Evolutionary conservation across 2,329 filamentous ascomycete genomes (phyloP), one percentile per base, ranked within the genome.

Genomic region (Fusarium devonianum): DNA sequence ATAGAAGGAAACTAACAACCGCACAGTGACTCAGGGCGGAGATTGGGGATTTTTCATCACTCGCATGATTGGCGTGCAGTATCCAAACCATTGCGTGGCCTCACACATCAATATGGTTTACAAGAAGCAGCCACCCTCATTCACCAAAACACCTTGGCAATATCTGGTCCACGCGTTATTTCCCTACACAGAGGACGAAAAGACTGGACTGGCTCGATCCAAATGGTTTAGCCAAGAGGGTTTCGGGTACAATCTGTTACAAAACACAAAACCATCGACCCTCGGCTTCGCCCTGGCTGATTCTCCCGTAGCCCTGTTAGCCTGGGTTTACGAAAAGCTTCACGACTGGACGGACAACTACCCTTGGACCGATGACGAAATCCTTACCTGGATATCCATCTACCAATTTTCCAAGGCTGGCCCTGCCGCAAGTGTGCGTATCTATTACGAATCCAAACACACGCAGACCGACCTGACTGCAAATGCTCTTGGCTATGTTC

Each of bases 291-390:
- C 77, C 0, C 75, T 92, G 3, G 77, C 82, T 1, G 88, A 92
- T 66, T 86, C 81, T 6, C 90, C 89, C 0, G 81, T 89, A 0
- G 87, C 81, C 0, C 72, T 91, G 3, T 75, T 93, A 1, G 83
- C 87, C 0, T 94, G 90, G 90, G 85, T 93, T 23, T 89, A 89
- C 58, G 90, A 93, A 71, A 93, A 93, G 67, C 72, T 93, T 26
- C 83, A 87, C 58, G 85, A 89, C 60, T 93, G 89, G 89, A 85
- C 85, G 0, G 88, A 92, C 62, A 63, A 61, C 1, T 91, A 91
- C 64, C 73, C 80, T 0, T 92, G 88, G 88, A 87, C 83, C 0
- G 85, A 90, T 53, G 87, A 92, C 44, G 88, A 92, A 71, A 79
- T 92, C 7, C 71, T 90, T 18, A 89, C 85, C 0, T 93, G 88